phyloP scores from a whole-genome alignment of 2,329 filamentous ascomycete genomes.

The Bipolaris victoriae region DNA sequence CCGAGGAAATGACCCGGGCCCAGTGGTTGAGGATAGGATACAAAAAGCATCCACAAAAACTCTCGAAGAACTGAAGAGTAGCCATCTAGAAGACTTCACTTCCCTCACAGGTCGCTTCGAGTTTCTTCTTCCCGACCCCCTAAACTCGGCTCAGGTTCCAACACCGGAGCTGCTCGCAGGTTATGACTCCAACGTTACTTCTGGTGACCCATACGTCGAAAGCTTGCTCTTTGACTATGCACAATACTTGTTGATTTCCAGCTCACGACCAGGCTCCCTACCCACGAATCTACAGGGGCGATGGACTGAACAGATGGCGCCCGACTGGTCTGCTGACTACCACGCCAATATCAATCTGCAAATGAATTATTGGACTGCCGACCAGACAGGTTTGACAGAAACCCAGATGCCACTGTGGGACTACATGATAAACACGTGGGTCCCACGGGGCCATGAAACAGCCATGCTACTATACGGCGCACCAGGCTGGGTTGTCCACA shows the following conservation, averaged over 20 bases:
- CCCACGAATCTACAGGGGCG: conserved; percentile 64
- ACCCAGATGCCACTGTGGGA: conserved; percentile 58
- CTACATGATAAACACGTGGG: conserved; percentile 62
- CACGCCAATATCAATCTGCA: conserved; percentile 66
- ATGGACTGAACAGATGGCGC: conserved; percentile 57
- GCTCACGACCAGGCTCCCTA: conserved; percentile 57
- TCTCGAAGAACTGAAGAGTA: conserved; percentile 38
- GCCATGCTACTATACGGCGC: conserved; percentile 61
- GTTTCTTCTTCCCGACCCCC: conserved; percentile 55
- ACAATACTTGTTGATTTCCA: conserved; percentile 62
- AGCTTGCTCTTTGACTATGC: conserved; percentile 61
- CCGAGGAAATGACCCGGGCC: conserved; percentile 54
- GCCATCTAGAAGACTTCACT: conserved; percentile 54
- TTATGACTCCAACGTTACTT: conserved; percentile 32
- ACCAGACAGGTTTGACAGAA: conserved; percentile 58
- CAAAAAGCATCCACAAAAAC: conserved; percentile 44
- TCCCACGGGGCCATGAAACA: conserved; percentile 60
- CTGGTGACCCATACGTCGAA: conserved; percentile 60
- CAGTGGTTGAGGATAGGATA: conserved; percentile 46
- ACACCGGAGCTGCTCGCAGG: conserved; percentile 44
- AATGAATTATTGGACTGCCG: conserved; percentile 66
- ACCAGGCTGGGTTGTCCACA: conserved; percentile 62
- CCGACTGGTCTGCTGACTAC: conserved; percentile 63
- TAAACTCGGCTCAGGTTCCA: conserved; percentile 50
- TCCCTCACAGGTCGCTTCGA: conserved; percentile 50